Base-by-base conservation (phyloP, 192 early-diverging fungal genomes). In the Gonapodya prolifera region DNA sequence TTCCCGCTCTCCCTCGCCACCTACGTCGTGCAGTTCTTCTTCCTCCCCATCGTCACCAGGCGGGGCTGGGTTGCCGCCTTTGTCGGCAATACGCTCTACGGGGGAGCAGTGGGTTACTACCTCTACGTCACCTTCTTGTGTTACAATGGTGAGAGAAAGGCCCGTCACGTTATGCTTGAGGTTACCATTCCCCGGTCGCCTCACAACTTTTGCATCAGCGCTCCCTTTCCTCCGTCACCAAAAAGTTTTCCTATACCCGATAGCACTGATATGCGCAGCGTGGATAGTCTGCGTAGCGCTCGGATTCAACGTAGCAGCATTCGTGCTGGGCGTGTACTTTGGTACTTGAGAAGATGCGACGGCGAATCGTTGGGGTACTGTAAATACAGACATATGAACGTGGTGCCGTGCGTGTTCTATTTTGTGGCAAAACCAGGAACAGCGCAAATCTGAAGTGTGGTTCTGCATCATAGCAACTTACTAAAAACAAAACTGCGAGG, bases 1-100 rank as follows among this genome's bases (percentile, higher is more conserved):
- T n/a, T n/a, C n/a, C n/a, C n/a, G n/a, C n/a, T n/a, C n/a, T n/a
- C n/a, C n/a, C n/a, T n/a, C n/a, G n/a, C n/a, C n/a, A 87, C 95
- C 18, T 97, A 98, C 76, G 91, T 96, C 17, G 82, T 95, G 80
- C 96, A 97, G 83, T 93, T 98, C 76, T 95, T 96, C 80, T 93
- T 98, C 77, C 87, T 97, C 75, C 90, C 93, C 35, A 80, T 98
- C 69, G 83, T 98, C 70, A 84, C 87, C 79, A 85, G 88, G 83
- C 88, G 90, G 2, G 89, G 85, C 76, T 95, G 92, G 92, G 87
- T 98, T 2, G 90, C 90, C 61, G 76, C 92, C 69, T 87, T 97
- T 69, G 79, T 98, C 28, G 97, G 93, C 31, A 97, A 98, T 80
- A 88, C 92, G 2, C 81, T 98, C 80, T 98, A 97, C 81, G 86